Conservation (phyloP, 768 basidiomycete genomes). For the Exidia glandulosa region DNA sequence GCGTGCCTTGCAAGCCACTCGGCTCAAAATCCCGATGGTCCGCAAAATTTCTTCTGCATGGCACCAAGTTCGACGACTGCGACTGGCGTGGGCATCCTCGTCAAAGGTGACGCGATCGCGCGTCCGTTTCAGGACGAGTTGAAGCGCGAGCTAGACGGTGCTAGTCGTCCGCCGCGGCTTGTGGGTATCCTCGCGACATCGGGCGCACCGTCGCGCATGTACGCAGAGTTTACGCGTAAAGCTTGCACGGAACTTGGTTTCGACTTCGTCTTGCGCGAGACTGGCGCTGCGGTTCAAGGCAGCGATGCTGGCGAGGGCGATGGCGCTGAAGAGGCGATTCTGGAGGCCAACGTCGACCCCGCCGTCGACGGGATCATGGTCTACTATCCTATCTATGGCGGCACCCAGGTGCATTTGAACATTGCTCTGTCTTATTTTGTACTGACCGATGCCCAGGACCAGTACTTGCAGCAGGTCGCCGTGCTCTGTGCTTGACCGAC, state of each 20-base stretch:
- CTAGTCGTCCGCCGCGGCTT: conserved; percentile 50
- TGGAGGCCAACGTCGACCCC: conserved; percentile 85
- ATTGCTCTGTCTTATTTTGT: conserved; percentile 4
- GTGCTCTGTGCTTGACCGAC: background rate
- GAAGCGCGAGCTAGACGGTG: conserved; percentile 29
- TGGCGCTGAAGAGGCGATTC: conserved; percentile 91
- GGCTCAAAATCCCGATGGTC: background rate
- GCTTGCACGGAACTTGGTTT: conserved; percentile 86
- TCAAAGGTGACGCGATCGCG: conserved; percentile 71
- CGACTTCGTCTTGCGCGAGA: conserved; percentile 66
- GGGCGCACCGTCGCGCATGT: conserved; percentile 65
- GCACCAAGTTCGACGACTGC: too few relatives aligned
- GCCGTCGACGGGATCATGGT: conserved; percentile 93
- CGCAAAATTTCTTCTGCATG: background rate
- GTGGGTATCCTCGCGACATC: conserved; percentile 87
- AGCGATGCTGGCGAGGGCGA: conserved; percentile 56
- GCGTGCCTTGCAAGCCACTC: background rate
- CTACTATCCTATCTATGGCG: conserved; percentile 94
- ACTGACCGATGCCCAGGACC: conserved; percentile 49
- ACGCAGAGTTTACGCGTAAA: conserved; percentile 84
- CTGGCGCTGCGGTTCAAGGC: conserved; percentile 48
- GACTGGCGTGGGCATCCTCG: conserved; percentile 38
- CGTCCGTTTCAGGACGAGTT: conserved; percentile 63
- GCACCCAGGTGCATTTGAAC: conserved; percentile 53
- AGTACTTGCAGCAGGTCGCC: conserved; percentile 85